Base-by-base conservation (phyloP, 2,329 filamentous ascomycete genomes). In the Graphiopsis chlorocephala region DNA sequence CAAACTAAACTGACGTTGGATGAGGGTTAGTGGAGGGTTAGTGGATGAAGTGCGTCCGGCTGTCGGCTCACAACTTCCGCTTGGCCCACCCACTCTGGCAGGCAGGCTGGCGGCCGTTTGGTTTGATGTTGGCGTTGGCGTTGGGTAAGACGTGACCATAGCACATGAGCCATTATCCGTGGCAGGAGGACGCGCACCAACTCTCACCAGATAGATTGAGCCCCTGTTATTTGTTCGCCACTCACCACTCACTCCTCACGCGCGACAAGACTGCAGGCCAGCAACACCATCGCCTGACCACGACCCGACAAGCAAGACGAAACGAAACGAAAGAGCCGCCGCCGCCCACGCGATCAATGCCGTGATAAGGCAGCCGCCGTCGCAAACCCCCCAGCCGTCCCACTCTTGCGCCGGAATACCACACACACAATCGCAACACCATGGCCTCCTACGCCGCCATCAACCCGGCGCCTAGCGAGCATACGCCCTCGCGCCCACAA, bases 371-470 rank as follows among this genome's bases (percentile, higher is more conserved):
- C 59, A 17, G 15, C 20, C 20, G 14, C 28, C 59, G 26, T 20
- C 28, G 50, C 59, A 47, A 50, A 25, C 47, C 12, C 45, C 45
- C 38, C 31, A 31, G 29, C 17, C 53, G n/a, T 33, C 14, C 42
- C 25, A 31, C 17, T 26, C 11, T 48, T 52, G 29, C 58, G 45
- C 58, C 42, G 58, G 58, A 52, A 20, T 5, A 28, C 48, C 28
- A 52, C 8, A 62, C 31, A 23, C 25, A 55, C 28, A 42, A 23
- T 26, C 52, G 14, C 45, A 28, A 38, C 45, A 45, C 53, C 65
- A 83, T 83, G 80, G 77, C 80, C 58, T 78, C 76, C 67, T 83
- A 83, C 73, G 76, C 80, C 55, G 78, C 81, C 29, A 81, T 83
- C 66, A 72, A 72, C 55, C 69, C 74, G 63, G 74, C 76, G 63